These are phyloP conservation scores for Pseudogymnoascus sp. DNA, from an alignment of 2,329 filamentous ascomycete species.

Conservation along the genomic window DNA sequence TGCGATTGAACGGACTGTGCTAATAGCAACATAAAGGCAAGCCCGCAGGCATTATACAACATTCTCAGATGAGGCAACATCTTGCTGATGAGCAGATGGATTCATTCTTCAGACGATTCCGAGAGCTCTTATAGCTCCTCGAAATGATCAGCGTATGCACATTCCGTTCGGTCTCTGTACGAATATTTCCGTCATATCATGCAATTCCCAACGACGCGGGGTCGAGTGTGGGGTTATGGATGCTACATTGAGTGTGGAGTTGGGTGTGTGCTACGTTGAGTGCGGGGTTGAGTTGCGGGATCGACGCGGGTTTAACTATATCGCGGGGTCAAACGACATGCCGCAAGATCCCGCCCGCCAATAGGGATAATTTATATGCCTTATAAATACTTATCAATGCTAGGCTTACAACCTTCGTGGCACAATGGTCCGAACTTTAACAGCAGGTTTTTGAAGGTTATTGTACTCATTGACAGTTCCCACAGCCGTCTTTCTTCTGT, in stretches of 20 bases:
- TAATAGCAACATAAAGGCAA: not conserved
- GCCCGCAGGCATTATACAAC: not conserved
- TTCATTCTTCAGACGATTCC: not conserved
- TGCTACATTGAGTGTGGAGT: not conserved
- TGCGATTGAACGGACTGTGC: not conserved
- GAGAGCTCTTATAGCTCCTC: constrained; percentile 1
- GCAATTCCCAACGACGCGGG: not conserved
- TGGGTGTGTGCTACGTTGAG: not conserved
- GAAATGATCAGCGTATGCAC: not conserved
- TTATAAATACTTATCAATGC: not conserved
- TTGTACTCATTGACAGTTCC: not conserved
- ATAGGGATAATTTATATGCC: not conserved
- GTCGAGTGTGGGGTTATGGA: not conserved
- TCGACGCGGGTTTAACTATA: not conserved
- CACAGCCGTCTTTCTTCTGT: not conserved
- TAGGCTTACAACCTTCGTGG: not conserved
- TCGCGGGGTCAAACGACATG: not conserved
- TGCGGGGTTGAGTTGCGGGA: not conserved
- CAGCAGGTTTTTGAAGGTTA: not conserved
- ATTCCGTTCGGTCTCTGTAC: not conserved
- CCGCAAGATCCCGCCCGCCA: not conserved
- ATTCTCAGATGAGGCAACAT: constrained; percentile 1
- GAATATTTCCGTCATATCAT: not conserved
- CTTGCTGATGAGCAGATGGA: not conserved
- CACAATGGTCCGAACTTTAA: not conserved